These are phyloP conservation scores for Colletotrichum shisoi DNA, from an alignment of 2,329 filamentous ascomycete species.

Conservation along the genomic window DNA sequence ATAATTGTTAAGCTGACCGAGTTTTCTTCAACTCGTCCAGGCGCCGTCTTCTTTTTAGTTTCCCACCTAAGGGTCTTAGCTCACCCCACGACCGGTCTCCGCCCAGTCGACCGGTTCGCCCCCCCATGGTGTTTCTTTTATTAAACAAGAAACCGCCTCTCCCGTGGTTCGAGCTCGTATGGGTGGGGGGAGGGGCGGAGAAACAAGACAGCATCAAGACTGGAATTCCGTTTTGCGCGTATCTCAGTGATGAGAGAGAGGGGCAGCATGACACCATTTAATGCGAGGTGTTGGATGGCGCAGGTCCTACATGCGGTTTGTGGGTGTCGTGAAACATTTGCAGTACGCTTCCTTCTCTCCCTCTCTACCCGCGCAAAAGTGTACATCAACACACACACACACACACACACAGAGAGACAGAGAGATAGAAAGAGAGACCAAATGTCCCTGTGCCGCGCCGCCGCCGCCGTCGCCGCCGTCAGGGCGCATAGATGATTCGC, in stretches of 20 bases:
- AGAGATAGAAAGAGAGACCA: too few relatives aligned
- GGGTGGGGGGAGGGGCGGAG: background rate
- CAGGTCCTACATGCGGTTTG: background rate
- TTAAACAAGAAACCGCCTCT: background rate
- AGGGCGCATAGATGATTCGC: conserved; percentile 22
- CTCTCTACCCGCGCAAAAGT: background rate
- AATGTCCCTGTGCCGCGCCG: background rate
- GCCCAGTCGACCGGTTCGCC: background rate
- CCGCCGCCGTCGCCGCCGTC: conserved; percentile 5
- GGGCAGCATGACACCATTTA: background rate
- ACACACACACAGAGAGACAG: background rate
- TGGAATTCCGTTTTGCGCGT: background rate
- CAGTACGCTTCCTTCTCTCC: too few relatives aligned
- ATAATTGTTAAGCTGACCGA: conserved; percentile 28
- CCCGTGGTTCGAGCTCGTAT: background rate
- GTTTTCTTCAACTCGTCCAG: background rate
- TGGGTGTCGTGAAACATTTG: conserved; percentile 6
- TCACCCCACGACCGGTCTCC: background rate
- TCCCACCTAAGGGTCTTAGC: background rate
- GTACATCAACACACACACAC: background rate
- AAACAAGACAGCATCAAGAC: background rate
- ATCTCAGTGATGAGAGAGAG: too few relatives aligned
- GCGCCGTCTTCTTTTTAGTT: background rate
- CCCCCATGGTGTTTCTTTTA: background rate
- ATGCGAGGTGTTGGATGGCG: conserved; percentile 12